phyloP scores from a whole-genome alignment of 139 green algal genomes.

The Auxenochlorella protothecoides region DNA sequence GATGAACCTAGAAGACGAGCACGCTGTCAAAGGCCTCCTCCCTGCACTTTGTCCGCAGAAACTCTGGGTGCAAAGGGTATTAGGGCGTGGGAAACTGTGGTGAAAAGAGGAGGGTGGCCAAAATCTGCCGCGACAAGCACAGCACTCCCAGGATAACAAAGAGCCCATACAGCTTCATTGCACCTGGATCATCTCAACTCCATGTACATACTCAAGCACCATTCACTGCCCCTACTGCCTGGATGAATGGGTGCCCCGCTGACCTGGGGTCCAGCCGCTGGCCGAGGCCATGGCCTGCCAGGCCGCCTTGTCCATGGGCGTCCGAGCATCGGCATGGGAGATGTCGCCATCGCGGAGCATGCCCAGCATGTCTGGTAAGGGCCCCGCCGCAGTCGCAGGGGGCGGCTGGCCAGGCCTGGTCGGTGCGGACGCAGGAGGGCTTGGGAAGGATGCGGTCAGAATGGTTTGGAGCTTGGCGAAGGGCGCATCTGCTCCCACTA shows the following conservation, averaged over 20 bases:
- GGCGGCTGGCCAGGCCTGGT: background rate
- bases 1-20: conserved; percentile 5
- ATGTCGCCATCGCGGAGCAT: conserved; percentile 6
- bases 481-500: too few species aligned
- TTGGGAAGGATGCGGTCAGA: background rate
- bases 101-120: too few species aligned
- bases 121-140: too few species aligned
- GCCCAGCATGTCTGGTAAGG: background rate
- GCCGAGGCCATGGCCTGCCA: conserved; percentile 25
- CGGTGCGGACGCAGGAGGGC: background rate
- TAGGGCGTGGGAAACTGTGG: too few species aligned
- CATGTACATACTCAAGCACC: too few species aligned
- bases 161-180: too few species aligned
- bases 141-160: too few species aligned
- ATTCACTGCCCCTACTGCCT: too few species aligned
- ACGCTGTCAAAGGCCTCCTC: conserved; percentile 20
- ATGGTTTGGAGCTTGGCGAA: too few species aligned
- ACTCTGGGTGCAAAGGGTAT: too few species aligned
- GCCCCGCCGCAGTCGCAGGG: background rate
- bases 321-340: background rate
- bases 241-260: background rate
- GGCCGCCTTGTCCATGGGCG: conserved; percentile 4
- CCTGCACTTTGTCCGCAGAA: conserved; percentile 11
- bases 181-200: too few species aligned
- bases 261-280: conserved; percentile 16